Percentiles rank a stretch among this genome's conserved stretches.
phyloP scores from a whole-genome alignment of 257 asterid genomes.

The Capsicum baccatum region DNA sequence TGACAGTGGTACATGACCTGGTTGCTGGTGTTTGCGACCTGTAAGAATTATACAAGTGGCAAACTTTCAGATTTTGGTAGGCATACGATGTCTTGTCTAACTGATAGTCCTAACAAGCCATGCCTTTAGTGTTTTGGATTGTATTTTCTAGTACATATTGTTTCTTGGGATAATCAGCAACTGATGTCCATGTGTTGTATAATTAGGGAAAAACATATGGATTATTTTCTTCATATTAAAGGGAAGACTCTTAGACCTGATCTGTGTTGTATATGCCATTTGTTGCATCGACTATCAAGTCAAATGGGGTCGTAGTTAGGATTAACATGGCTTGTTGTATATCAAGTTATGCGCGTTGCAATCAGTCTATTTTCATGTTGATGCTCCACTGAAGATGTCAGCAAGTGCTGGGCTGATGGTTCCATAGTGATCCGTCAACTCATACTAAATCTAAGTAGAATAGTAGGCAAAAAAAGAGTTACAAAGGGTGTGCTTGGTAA shows the following conservation, averaged over 20 bases:
- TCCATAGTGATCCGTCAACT: no score
- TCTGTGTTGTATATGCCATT: slow-evolving; percentile 18
- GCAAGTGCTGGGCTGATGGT: no score
- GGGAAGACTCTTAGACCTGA: not conserved
- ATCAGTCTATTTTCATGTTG: not conserved
- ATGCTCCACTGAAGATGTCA: no score
- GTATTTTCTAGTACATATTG: slow-evolving; percentile 29
- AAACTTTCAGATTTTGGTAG: slow-evolving; percentile 32
- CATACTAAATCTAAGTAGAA: no score
- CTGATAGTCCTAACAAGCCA: slow-evolving; percentile 20
- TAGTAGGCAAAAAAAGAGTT: no score
- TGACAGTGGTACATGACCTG: slow-evolving; percentile 16
- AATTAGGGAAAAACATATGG: slow-evolving; percentile 6
- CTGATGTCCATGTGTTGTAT: slow-evolving; percentile 30
- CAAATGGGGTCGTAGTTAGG: not conserved
- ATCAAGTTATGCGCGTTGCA: not conserved
- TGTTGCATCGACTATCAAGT: not conserved
- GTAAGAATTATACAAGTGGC: not conserved
- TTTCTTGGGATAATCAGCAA: slow-evolving; percentile 18
- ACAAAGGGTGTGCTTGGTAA: no score
- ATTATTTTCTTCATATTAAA: not conserved
- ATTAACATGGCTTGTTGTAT: not conserved
- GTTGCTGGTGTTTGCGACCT: not conserved
- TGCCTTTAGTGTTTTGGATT: slow-evolving; percentile 28
- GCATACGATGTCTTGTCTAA: slow-evolving; percentile 24